Conservation (phyloP, 805 yeast species). For the Metschnikowia picachoensis region DNA sequence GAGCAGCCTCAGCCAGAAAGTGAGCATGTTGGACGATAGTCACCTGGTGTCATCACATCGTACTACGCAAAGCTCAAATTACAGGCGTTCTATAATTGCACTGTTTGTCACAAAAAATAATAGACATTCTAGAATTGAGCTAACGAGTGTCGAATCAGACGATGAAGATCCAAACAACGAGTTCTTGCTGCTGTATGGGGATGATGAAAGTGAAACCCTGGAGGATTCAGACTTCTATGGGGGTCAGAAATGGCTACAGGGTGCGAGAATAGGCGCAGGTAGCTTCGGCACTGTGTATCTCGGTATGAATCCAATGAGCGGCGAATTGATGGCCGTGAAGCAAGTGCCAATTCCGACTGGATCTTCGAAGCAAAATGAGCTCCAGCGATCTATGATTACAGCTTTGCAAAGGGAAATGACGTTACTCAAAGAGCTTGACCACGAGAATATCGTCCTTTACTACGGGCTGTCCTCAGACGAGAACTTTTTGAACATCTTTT, state of each 20-base stretch:
- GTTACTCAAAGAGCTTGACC: constrained; percentile 73
- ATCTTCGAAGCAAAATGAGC: constrained; percentile 26
- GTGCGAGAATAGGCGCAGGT: constrained; percentile 91
- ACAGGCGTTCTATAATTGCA: constrained; percentile 16
- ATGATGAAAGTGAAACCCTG: constrained; percentile 32
- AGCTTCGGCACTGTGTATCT: constrained; percentile 91
- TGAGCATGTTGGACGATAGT: constrained; percentile 4
- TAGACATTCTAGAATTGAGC: constrained; percentile 45
- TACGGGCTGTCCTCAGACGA: constrained; percentile 82
- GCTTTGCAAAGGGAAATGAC: constrained; percentile 81
- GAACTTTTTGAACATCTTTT: constrained; percentile 69
- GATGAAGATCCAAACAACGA: constrained; percentile 13
- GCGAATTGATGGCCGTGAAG: constrained; percentile 96
- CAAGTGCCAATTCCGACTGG: constrained; percentile 71
- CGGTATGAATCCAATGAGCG: constrained; percentile 88
- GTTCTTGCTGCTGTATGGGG: constrained; percentile 21
- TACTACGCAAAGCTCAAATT: constrained; percentile 4
- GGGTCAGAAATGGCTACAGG: constrained; percentile 73
- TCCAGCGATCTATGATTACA: constrained; percentile 55
- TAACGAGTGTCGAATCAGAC: constrained; percentile 16
- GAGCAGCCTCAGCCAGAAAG: constrained; percentile 5
- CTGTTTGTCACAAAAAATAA: constrained; percentile 21
- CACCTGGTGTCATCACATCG: constrained; percentile 7
- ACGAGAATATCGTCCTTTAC: constrained; percentile 89
- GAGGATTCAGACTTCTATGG: constrained; percentile 24